Base-by-base conservation (phyloP, 2,329 filamentous ascomycete genomes). In the Colletotrichum graminicola region DNA sequence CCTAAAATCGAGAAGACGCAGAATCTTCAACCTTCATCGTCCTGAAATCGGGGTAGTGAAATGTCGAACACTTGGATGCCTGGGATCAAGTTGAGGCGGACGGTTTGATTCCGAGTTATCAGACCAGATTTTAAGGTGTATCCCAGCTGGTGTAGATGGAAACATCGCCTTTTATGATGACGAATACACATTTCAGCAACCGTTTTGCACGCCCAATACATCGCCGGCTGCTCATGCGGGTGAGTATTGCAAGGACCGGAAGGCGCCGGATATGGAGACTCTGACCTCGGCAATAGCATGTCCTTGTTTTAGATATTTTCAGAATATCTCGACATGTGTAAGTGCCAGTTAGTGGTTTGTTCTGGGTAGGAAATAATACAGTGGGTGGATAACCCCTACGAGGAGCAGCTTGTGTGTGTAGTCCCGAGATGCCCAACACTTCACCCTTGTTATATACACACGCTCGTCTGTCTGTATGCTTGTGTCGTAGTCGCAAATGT, bases 1-100 rank as follows among this genome's bases (percentile, higher is more conserved):
- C 66, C 69, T 21, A 72, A 72, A 41, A 69, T 72, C 32, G 69
- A 64, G 32, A 69, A 64, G 60, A 56, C 60, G 14, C 69, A 72
- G 39, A 72, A 69, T 16, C 69, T 69, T 12, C 21, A 29, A 11
- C 23, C 59, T 21, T 11, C 23, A 7, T 59, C 65, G 16, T 32
- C 59, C 39, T 55, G 21, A 41, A 23, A 23, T 36, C n/a, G 12
- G 5, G n/a, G 14, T 2, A 56, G 32, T 5, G 32, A 14, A 16
- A 10, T 32, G 14, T n/a, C 18, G 8, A 36, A 12, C 11, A 23
- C 10, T 12, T 14, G 11, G 6, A 36, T 21, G 32, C 32, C 12
- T 8, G 21, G 11, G 3, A 36, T n/a, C 21, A 36, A 23, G 11
- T 8, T 12, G 21, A 4, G 12, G 18, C 14, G 3, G n/a, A 23